Conservation (phyloP, 2,329 filamentous ascomycete species). For the Cercospora janseana region DNA sequence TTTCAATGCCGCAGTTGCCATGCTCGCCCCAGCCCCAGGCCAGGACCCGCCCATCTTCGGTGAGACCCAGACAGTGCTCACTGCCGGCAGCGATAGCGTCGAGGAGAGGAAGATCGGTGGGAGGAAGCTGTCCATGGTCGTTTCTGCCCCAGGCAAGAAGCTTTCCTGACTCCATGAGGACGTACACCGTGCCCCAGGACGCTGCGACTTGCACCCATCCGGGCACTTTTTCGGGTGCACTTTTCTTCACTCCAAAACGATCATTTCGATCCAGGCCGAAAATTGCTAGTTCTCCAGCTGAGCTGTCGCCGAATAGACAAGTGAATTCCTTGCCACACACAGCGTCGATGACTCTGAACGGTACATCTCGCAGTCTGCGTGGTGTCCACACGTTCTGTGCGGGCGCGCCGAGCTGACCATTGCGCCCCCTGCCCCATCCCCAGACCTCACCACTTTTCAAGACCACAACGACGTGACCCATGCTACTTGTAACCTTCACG, state of each 20-base stretch:
- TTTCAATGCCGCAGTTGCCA: constrained; percentile 80
- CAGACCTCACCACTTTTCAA: constrained; percentile 73
- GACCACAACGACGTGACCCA: constrained; percentile 74
- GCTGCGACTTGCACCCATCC: constrained; percentile 69
- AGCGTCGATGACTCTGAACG: constrained; percentile 64
- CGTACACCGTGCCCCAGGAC: constrained; percentile 79
- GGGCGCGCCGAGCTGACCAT: constrained; percentile 73
- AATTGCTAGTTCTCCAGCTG: constrained; percentile 60
- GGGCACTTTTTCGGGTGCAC: constrained; percentile 53
- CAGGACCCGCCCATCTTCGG: constrained; percentile 63
- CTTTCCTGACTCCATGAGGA: constrained; percentile 60
- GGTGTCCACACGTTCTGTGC: constrained; percentile 58
- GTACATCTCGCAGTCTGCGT: constrained; percentile 56
- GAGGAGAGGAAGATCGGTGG: constrained; percentile 58
- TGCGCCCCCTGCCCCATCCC: constrained; percentile 84
- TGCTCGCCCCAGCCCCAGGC: constrained; percentile 98
- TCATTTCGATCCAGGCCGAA: constrained; percentile 75
- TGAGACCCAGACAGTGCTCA: constrained; percentile 79
- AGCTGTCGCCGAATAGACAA: constrained; percentile 59
- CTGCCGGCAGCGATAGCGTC: constrained; percentile 75
- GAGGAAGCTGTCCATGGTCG: constrained; percentile 78
- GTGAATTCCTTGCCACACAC: constrained; percentile 87
- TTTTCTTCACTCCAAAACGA: constrained; percentile 50
- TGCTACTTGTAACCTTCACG: constrained; percentile 66
- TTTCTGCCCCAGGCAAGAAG: constrained; percentile 77